These are phyloP conservation scores for Colletotrichum sp. DNA, from an alignment of 2,329 filamentous ascomycete genomes.

Conservation along the genomic window DNA sequence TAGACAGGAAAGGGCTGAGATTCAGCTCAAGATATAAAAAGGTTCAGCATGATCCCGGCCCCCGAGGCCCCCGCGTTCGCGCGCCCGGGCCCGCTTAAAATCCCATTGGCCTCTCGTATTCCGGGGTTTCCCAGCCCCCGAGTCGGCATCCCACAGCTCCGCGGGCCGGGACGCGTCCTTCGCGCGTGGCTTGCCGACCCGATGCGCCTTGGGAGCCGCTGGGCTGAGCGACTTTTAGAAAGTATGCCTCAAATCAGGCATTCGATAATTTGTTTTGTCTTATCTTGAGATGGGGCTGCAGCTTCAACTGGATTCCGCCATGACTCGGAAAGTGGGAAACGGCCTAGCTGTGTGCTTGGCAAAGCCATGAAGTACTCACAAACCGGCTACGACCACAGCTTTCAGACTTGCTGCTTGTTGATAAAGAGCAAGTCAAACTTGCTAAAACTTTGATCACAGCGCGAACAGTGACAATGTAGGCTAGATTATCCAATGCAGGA, in stretches of 20 bases:
- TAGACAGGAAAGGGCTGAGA: not conserved
- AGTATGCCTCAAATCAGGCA: not conserved
- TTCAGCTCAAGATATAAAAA: not conserved
- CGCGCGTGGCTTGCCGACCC: not conserved
- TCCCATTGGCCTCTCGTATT: not conserved
- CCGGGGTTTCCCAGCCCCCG: constrained; percentile 25
- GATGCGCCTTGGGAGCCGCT: not conserved
- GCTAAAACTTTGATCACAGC: fast-evolving
- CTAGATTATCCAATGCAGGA: too few relatives aligned
- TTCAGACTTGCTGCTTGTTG: fast-evolving
- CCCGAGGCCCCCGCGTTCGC: not conserved
- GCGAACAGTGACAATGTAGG: too few relatives aligned
- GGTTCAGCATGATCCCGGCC: not conserved
- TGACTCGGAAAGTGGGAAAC: not conserved
- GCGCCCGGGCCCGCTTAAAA: not conserved
- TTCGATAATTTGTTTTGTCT: not conserved
- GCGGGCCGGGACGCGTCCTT: not conserved
- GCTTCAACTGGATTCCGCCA: not conserved
- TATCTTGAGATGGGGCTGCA: not conserved
- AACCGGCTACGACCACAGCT: fast-evolving
- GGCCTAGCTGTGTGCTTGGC: too few relatives aligned
- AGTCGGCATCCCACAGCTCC: constrained; percentile 23
- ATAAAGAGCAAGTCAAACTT: fast-evolving
- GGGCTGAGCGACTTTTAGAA: not conserved
- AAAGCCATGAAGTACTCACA: fast-evolving